phyloP scores from a whole-genome alignment of 306 rosid genomes.

The Carpinus viminea region DNA sequence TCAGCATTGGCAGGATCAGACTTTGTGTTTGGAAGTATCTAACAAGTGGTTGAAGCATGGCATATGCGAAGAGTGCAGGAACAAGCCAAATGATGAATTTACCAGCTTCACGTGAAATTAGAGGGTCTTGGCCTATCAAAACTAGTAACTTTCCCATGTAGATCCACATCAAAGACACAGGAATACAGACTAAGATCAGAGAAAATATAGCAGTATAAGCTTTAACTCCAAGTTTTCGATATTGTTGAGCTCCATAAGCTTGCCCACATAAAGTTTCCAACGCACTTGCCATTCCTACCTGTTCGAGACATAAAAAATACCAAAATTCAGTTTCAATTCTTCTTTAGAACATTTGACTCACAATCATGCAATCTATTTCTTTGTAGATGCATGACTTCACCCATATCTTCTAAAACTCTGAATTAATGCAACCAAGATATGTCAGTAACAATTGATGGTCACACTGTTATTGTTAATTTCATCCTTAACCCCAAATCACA shows the following conservation, averaged over 20 bases:
- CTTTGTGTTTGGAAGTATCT: conserved; percentile 72
- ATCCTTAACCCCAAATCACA: neutral
- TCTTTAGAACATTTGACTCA: neutral
- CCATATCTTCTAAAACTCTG: neutral
- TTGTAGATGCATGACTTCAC: neutral
- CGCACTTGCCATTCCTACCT: conserved; percentile 63
- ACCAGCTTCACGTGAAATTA: conserved; percentile 68
- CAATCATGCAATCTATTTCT: neutral
- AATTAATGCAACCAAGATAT: neutral
- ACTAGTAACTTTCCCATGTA: conserved; percentile 55
- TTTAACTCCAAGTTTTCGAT: conserved; percentile 44
- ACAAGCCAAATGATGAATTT: conserved; percentile 58
- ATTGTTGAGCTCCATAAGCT: conserved; percentile 62
- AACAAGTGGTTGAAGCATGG: conserved; percentile 58
- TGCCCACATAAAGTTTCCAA: conserved; percentile 62
- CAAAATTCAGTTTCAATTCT: neutral
- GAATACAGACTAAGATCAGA: conserved; percentile 53
- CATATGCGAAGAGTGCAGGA: conserved; percentile 73
- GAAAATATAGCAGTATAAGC: conserved; percentile 64
- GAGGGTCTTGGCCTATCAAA: conserved; percentile 75
- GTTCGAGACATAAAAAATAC: conserved; percentile 10
- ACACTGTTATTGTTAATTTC: neutral
- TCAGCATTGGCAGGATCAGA: conserved; percentile 57
- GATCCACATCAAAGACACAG: conserved; percentile 59
- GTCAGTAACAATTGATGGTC: neutral